Base-by-base conservation (phyloP, 495 filamentous ascomycete genomes). In the Thermothielavioides terrestris region DNA sequence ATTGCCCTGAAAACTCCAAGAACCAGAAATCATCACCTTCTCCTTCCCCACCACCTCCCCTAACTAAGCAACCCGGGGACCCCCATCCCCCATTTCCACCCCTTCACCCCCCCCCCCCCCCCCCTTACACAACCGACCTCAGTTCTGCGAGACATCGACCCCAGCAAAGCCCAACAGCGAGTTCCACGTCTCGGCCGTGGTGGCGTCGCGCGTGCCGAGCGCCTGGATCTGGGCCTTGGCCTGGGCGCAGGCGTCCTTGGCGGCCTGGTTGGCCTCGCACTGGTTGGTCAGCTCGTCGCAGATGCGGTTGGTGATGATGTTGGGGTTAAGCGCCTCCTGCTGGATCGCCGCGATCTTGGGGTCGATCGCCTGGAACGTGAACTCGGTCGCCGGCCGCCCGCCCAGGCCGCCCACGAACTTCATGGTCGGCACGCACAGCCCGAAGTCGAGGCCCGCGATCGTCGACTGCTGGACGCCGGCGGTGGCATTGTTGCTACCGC, bases 281-380 rank as follows among this genome's bases (percentile, higher is more conserved):
- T 78, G 68, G 61, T 76, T 76, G 62, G 40, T 71, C 27, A 81
- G 69, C 69, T 80, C 77, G 63, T 82, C 77, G 59, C 77, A 78
- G 60, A 82, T 73, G 46, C 77, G 74, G 71, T 81, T 82, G 67
- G 78, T 78, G 70, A 82, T 83, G 71, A 82, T 83, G 66, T 73
- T 73, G 48, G 75, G 75, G 68, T 79, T 78, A 31, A 80, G 66
- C 4, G 75, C 75, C 53, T 78, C 71, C 57, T 71, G 54, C 64
- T 78, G 74, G 35, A 73, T 73, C 55, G 70, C 62, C 48, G 64
- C 64, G 40, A 73, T 70, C 38, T 71, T 55, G 11, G 68, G 54
- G 58, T 78, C 75, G 40, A 63, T 63, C 45, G 76, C 62, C 51
- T 74, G 70, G 74, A 80, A 80, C 52, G 76, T 77, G 64, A 67